Percentiles rank a stretch among this genome's conserved stretches.
phyloP scores from a whole-genome alignment of 345 rosid species.

The Streptanthus diversifolius region DNA sequence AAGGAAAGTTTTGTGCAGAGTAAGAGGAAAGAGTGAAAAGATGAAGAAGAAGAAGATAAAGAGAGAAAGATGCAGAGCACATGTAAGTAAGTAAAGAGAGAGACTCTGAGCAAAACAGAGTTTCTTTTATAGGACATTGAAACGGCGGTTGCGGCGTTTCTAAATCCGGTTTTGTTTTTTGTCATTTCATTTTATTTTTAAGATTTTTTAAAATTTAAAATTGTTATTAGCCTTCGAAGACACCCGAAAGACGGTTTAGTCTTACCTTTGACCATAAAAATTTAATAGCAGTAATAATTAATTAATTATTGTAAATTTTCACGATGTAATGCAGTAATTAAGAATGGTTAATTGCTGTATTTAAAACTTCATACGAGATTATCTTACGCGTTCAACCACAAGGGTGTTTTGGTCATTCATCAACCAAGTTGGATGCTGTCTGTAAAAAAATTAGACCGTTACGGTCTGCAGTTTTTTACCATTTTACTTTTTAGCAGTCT shows the following conservation, averaged over 20 bases:
- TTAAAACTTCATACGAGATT: not conserved
- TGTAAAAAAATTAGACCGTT: slow-evolving; percentile 25
- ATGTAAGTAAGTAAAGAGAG: slow-evolving; percentile 2
- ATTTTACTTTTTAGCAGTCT: not conserved
- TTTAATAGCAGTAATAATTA: not conserved
- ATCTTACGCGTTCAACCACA: not conserved
- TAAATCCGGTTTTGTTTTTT: not conserved
- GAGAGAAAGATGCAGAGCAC: slow-evolving; percentile 14
- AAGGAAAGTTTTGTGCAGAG: not conserved
- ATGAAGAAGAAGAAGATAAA: not conserved
- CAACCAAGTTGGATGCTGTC: not conserved
- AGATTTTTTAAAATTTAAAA: not conserved
- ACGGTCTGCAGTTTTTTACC: slow-evolving; percentile 8
- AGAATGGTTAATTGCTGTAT: slow-evolving; percentile 5
- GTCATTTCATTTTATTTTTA: not conserved
- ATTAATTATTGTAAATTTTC: not conserved
- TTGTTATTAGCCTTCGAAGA: not conserved
- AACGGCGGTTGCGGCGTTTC: slow-evolving; percentile 36
- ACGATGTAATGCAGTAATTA: not conserved
- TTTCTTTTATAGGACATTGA: slow-evolving; percentile 29
- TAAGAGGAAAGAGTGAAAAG: not conserved
- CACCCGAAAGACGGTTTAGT: slow-evolving; percentile 9
- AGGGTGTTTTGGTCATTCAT: slow-evolving; percentile 7
- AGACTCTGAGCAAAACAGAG: slow-evolving; percentile 10
- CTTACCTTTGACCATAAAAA: slow-evolving; percentile 7